These are phyloP conservation scores for Yarrowia sp. DNA, from an alignment of 805 yeast genomes.

Conservation along the genomic window DNA sequence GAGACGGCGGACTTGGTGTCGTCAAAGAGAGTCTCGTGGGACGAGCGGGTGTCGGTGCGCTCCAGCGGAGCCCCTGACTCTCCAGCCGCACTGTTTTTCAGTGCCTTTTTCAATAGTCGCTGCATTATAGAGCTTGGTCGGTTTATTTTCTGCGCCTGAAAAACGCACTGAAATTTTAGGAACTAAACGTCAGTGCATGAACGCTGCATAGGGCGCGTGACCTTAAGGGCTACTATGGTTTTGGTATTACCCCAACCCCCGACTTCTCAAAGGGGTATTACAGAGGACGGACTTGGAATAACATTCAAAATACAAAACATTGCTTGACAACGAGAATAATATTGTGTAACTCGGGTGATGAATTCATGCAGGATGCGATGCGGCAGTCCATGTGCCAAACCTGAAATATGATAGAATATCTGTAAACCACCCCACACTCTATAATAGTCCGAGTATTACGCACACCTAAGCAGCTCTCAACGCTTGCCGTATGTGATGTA, in stretches of 20 bases:
- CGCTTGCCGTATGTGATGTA: background rate
- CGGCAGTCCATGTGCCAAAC: background rate
- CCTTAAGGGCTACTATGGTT: background rate
- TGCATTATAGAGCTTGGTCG: background rate
- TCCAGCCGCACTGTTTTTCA: conserved; percentile 12
- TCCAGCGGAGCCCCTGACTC: conserved; percentile 3
- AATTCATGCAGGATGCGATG: background rate
- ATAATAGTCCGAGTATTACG: background rate
- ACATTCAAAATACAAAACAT: background rate
- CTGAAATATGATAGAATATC: background rate
- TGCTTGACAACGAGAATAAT: background rate
- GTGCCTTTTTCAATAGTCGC: conserved; percentile 20
- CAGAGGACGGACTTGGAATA: background rate
- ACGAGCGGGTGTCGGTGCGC: conserved; percentile 4
- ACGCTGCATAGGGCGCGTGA: conserved; percentile 4
- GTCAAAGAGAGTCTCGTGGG: conserved; percentile 15
- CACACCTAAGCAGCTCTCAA: background rate
- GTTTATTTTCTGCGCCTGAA: conserved; percentile 6
- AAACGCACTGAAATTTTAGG: conserved; percentile 17
- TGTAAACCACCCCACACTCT: background rate
- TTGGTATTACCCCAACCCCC: background rate
- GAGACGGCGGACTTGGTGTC: conserved; percentile 14
- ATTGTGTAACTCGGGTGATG: background rate
- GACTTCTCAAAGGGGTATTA: background rate
- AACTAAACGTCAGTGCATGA: conserved; percentile 6